phyloP scores from a whole-genome alignment of 1,139 yeast species.

The Magnusiomyces tetraspermus region DNA sequence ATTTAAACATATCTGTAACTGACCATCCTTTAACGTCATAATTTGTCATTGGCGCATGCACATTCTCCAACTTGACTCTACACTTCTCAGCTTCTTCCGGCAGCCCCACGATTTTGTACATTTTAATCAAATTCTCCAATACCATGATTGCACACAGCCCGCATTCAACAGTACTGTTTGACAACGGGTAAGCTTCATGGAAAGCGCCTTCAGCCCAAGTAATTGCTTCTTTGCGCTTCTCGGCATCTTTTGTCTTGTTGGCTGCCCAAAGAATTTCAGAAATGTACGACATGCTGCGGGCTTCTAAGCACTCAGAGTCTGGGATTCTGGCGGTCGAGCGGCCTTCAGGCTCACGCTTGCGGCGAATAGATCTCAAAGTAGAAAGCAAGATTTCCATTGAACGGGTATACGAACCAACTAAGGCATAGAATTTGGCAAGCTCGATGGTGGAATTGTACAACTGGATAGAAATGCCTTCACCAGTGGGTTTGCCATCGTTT shows the following conservation, averaged over 20 bases:
- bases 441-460: constrained; percentile 20
- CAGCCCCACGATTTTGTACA: constrained; percentile 35
- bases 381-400: constrained; percentile 30
- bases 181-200: constrained; percentile 28
- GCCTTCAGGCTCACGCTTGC: constrained; percentile 16
- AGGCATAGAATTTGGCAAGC: constrained; percentile 28
- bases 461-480: constrained; percentile 7
- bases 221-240: constrained; percentile 41
- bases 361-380: constrained; percentile 24
- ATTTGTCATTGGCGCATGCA: constrained; percentile 14
- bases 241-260: constrained; percentile 29
- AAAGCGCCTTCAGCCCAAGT: constrained; percentile 55
- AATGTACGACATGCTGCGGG: constrained; percentile 46
- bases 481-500: constrained; percentile 5
- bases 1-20: constrained; percentile 3
- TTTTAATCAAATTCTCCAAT: constrained; percentile 32
- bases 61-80: constrained; percentile 16
- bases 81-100: constrained; percentile 29
- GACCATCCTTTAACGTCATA: constrained; percentile 8
- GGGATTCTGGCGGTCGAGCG: constrained; percentile 14
- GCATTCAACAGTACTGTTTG: constrained; percentile 33
- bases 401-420: constrained; percentile 20
- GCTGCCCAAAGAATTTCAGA: constrained; percentile 59
- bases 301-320: constrained; percentile 24
- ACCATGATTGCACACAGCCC: constrained; percentile 37